Conservation (phyloP, 208 protist genomes). For the Novymonas esmeraldas region DNA sequence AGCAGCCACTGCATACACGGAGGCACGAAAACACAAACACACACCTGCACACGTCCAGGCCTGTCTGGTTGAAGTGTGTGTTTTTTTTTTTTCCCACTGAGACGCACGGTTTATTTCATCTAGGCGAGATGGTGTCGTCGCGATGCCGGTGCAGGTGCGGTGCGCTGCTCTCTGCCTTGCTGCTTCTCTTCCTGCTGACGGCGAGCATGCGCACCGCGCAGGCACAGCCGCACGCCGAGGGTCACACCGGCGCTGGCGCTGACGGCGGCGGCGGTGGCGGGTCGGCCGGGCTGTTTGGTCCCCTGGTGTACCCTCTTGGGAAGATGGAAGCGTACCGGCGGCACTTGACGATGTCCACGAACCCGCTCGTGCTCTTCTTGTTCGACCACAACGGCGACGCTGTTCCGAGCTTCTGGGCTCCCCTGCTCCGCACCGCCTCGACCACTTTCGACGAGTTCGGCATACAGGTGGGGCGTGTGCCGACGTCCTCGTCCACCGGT, state of each 20-base stretch:
- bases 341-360: slow-evolving; percentile 14
- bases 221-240: background rate
- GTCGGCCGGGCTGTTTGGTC: slow-evolving; percentile 3
- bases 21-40: background rate
- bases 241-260: background rate
- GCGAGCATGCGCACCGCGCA: background rate
- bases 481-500: slow-evolving; percentile 18
- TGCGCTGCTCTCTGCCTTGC: background rate
- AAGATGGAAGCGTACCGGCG: slow-evolving; percentile 15
- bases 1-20: too few relatives aligned
- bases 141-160: background rate
- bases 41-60: background rate
- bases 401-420: slow-evolving; percentile 20
- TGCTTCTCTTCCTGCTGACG: slow-evolving; percentile 1
- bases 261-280: background rate
- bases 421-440: slow-evolving; percentile 26
- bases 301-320: slow-evolving; percentile 11
- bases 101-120: background rate
- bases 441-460: slow-evolving; percentile 17
- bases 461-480: slow-evolving; percentile 28
- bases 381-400: slow-evolving; percentile 9
- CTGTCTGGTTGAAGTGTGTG: too few relatives aligned
- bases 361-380: slow-evolving; percentile 23
- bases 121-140: too few relatives aligned
- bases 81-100: background rate